Base-by-base conservation (phyloP, 2,329 filamentous ascomycete species). In the Hypoxylon sp. region DNA sequence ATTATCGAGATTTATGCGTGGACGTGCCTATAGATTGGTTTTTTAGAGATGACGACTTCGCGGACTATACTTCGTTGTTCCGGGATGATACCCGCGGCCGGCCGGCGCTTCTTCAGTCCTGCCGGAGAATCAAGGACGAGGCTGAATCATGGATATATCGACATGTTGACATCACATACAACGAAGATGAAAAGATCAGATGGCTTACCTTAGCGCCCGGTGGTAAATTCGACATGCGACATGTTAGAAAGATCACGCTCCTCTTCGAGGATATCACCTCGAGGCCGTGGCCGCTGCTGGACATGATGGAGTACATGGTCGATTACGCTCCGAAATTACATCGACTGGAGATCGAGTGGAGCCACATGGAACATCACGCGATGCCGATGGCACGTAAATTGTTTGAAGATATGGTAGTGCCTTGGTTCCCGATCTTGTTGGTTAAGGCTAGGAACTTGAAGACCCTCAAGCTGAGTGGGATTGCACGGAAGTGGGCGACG, bases 41-140 rank as follows among this genome's bases (percentile, higher is more conserved):
- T 10, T 2, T 0, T 15, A 8, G 10, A 6, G 11, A 17, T n/a
- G 10, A 2, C n/a, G n/a, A n/a, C n/a, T n/a, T n/a, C 27, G 15
- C 10, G n/a, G 29, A n/a, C 24, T 27, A n/a, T 44, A 15, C 4
- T 8, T 27, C 5, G 42, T 6, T 48, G 13, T 29, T 47, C 6
- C 10, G 17, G n/a, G 10, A n/a, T 39, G 19, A 13, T 3, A 24
- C n/a, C 15, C 31, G 21, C 11, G 15, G 8, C 15, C 10, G 7
- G 6, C 46, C 52, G 2, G 60, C 13, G 3, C 35, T 63, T 51
- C 47, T 51, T 15, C 39, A 6, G 15, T 11, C 37, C 11, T 63
- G 52, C 53, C 57, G 52, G 42, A 56, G 37, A 52, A 51, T 57
- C 6, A 52, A 37, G n/a, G 44, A 51, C 4, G 60, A 63, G 17